Conservation (phyloP, 2,329 filamentous ascomycete genomes). For the Penicillium sp. region DNA sequence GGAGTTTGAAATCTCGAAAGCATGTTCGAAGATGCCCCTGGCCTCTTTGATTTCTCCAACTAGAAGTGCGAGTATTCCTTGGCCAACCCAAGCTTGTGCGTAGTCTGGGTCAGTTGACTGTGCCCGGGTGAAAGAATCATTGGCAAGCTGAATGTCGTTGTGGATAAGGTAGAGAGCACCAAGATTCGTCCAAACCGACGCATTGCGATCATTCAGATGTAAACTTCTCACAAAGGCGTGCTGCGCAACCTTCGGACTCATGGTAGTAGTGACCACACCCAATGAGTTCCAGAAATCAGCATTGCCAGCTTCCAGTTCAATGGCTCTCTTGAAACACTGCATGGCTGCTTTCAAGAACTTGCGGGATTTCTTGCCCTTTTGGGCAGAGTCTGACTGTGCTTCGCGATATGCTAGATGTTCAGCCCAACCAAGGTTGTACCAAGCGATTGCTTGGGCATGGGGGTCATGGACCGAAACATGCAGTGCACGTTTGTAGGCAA, state of each 20-base stretch:
- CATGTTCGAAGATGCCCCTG: constrained; percentile 83
- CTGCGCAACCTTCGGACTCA: constrained; percentile 86
- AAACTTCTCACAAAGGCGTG: constrained; percentile 90
- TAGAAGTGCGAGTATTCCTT: constrained; percentile 79
- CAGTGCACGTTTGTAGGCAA: constrained; percentile 86
- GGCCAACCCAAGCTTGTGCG: constrained; percentile 89
- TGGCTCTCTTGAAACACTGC: constrained; percentile 89
- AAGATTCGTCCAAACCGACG: constrained; percentile 86
- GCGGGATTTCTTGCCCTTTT: constrained; percentile 55
- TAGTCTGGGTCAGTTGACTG: constrained; percentile 96
- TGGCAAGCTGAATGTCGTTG: constrained; percentile 81
- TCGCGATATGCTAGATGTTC: constrained; percentile 79
- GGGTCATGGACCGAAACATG: constrained; percentile 69
- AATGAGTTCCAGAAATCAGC: constrained; percentile 96
- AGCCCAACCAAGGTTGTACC: constrained; percentile 95
- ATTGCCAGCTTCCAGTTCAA: constrained; percentile 92
- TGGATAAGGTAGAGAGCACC: constrained; percentile 83
- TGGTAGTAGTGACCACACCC: constrained; percentile 81
- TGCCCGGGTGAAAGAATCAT: constrained; percentile 83
- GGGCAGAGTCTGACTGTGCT: constrained; percentile 47
- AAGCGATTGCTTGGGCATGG: constrained; percentile 91
- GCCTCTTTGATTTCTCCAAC: constrained; percentile 76
- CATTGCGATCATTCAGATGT: constrained; percentile 86
- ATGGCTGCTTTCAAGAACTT: constrained; percentile 77
- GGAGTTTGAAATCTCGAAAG: constrained; percentile 86